Evolutionary conservation across 768 basidiomycete species (phyloP).

Genomic region (Chalciporus piperatus): DNA sequence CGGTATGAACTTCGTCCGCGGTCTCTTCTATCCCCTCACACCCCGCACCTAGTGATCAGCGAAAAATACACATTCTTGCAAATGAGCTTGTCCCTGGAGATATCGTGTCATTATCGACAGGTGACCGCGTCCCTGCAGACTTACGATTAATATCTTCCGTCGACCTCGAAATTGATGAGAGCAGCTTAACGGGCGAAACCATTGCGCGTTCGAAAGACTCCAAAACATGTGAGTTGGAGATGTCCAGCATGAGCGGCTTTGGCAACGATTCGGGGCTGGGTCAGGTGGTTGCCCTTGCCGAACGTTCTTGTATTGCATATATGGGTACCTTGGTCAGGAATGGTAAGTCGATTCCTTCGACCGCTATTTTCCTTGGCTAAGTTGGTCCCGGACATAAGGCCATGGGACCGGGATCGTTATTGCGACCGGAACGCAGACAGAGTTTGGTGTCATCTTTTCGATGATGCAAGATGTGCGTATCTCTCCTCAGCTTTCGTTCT

Average conservation of each 20-base stretch:
- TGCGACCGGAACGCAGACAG: constrained; percentile 79
- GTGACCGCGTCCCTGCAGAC: constrained; percentile 94
- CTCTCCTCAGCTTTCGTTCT: no score
- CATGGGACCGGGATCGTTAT: constrained; percentile 86
- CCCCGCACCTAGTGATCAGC: constrained; percentile 37
- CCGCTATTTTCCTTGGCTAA: constrained; percentile 1
- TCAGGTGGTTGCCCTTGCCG: constrained; percentile 62
- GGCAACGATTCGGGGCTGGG: constrained; percentile 34
- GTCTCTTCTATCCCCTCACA: not conserved
- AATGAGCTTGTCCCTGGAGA: constrained; percentile 98
- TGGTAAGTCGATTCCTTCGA: constrained; percentile 44
- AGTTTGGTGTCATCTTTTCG: constrained; percentile 94
- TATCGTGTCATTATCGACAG: constrained; percentile 83
- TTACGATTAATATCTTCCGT: constrained; percentile 78
- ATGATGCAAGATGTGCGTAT: constrained; percentile 92
- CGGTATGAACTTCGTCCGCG: constrained; percentile 38
- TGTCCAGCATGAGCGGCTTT: constrained; percentile 9
- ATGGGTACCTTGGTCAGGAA: constrained; percentile 96
- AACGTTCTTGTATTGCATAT: constrained; percentile 84
- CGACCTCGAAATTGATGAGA: constrained; percentile 93
- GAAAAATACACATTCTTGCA: constrained; percentile 77
- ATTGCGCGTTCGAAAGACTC: constrained; percentile 67
- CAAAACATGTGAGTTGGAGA: constrained; percentile 51
- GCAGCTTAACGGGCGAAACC: constrained; percentile 93
- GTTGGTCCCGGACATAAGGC: constrained; percentile 39